These are phyloP conservation scores for Trametes punicea DNA, from an alignment of 768 basidiomycete species.

Conservation along the genomic window DNA sequence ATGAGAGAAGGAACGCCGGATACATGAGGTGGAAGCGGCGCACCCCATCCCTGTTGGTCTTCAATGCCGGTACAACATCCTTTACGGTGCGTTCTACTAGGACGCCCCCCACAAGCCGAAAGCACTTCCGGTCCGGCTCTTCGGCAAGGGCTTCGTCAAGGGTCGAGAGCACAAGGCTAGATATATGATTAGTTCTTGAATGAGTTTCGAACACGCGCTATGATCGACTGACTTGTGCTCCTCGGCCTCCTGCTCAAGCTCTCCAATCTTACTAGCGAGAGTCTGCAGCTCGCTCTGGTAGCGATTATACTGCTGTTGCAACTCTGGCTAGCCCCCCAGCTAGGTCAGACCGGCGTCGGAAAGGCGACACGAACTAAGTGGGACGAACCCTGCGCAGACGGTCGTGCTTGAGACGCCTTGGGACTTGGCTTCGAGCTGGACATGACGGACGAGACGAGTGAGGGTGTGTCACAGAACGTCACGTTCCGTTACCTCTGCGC, in stretches of 20 bases:
- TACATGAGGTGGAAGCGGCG: constrained; percentile 25
- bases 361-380: not conserved
- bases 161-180: constrained; percentile 84
- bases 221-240: constrained; percentile 75
- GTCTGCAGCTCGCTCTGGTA: constrained; percentile 87
- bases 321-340: constrained; percentile 56
- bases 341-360: not conserved
- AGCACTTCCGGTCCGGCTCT: constrained; percentile 92
- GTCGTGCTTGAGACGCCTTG: constrained; percentile 52
- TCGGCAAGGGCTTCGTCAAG: constrained; percentile 76
- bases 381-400: constrained; percentile 70
- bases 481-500: not conserved
- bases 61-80: constrained; percentile 87
- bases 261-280: constrained; percentile 92
- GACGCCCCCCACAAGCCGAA: constrained; percentile 92
- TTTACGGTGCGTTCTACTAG: constrained; percentile 94
- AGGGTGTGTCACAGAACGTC: not conserved
- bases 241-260: constrained; percentile 93
- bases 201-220: not conserved
- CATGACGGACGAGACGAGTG: constrained; percentile 37
- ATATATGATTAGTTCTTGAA: not conserved
- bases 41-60: constrained; percentile 88
- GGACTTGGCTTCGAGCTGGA: constrained; percentile 56
- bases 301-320: constrained; percentile 77
- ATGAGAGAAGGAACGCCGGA: not conserved